These are phyloP conservation scores for Quercus aquifolioides DNA, from an alignment of 306 rosid genomes.

Conservation along the genomic window DNA sequence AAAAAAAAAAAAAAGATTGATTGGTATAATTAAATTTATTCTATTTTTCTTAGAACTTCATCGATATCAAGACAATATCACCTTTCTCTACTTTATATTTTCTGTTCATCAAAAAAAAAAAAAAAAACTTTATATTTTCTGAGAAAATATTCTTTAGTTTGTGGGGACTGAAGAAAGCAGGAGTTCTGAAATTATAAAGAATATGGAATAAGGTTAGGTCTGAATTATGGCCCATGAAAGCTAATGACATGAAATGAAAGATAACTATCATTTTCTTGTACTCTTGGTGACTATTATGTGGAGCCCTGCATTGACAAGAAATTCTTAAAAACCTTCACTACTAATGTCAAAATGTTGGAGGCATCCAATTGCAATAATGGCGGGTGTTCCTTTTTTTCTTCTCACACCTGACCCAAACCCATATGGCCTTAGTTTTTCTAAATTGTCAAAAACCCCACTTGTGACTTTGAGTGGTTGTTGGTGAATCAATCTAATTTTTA, in stretches of 20 bases:
- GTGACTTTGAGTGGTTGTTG: not conserved
- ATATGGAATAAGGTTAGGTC: constrained; percentile 4
- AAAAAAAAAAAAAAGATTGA: too few relatives aligned
- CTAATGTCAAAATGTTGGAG: not conserved
- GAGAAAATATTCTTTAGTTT: too few relatives aligned
- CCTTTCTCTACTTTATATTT: not conserved
- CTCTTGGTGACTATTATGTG: not conserved
- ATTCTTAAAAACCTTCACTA: not conserved
- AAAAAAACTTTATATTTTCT: too few relatives aligned
- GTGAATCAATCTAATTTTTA: not conserved
- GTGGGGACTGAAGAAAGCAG: too few relatives aligned
- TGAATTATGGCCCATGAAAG: constrained; percentile 1
- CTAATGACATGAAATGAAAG: not conserved
- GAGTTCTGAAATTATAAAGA: not conserved
- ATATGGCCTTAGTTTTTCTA: not conserved
- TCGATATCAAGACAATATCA: too few relatives aligned
- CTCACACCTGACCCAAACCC: not conserved
- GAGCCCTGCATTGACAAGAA: not conserved
- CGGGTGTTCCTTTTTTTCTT: not conserved
- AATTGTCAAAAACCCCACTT: constrained; percentile 1
- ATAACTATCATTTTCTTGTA: not conserved
- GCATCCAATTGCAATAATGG: not conserved
- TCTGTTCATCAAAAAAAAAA: too few relatives aligned
- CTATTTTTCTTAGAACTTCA: too few relatives aligned
- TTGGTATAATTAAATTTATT: too few relatives aligned